A percentile compares a stretch with the other conserved stretches of the same genome.
Conservation (phyloP, 192 early-diverging fungal genomes). For the Coemansia sp. region DNA sequence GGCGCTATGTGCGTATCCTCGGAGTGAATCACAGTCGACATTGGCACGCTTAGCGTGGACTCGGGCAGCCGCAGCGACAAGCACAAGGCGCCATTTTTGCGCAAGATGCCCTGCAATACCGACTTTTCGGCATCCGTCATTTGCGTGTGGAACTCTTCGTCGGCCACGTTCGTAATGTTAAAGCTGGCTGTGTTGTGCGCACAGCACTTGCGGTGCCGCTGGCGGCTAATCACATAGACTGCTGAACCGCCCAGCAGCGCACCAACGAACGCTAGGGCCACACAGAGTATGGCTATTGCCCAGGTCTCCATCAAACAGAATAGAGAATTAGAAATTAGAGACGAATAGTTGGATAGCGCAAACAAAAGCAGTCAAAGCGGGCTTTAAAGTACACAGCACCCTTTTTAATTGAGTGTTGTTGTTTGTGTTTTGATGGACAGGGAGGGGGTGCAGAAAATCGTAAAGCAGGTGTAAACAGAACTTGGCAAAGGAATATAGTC, state of each 20-base stretch:
- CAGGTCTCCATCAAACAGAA: constrained; percentile 16
- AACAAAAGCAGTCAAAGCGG: too few species aligned
- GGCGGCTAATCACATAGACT: constrained; percentile 7
- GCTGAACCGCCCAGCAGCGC: constrained; percentile 6
- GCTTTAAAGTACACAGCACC: too few species aligned
- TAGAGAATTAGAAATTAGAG: neutral
- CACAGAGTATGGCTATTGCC: constrained; percentile 16
- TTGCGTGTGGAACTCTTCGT: constrained; percentile 30
- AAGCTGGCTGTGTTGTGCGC: neutral
- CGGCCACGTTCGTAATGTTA: neutral
- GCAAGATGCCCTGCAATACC: constrained; percentile 24
- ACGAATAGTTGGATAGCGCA: too few species aligned
- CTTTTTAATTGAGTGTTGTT: too few species aligned
- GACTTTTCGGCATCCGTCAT: constrained; percentile 32
- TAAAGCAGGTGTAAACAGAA: neutral
- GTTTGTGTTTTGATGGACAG: neutral
- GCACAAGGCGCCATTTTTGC: constrained; percentile 23
- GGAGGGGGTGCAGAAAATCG: neutral
- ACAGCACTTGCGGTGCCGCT: constrained; percentile 11
- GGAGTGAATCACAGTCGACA: constrained; percentile 13
- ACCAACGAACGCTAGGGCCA: constrained; percentile 9
- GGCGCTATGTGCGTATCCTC: constrained; percentile 1
- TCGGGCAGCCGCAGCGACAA: constrained; percentile 36
- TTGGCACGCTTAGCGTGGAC: constrained; percentile 23
- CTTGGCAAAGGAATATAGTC: neutral